A percentile compares a stretch with the other conserved stretches of the same genome.
phyloP scores from a whole-genome alignment of 768 basidiomycete genomes.

The Leccinum boreale region DNA sequence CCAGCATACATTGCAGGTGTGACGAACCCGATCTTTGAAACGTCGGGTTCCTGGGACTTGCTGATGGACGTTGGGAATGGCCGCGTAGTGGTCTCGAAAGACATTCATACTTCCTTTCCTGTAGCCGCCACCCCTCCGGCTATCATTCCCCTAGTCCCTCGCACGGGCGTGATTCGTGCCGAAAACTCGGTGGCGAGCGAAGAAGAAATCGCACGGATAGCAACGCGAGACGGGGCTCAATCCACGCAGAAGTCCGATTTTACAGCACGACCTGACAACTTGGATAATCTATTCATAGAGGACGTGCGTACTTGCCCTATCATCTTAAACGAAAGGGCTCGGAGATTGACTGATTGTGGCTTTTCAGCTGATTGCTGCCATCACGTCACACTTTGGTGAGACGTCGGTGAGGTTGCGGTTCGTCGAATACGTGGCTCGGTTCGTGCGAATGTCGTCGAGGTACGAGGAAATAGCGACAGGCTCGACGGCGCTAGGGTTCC shows the following conservation, averaged over 20 bases:
- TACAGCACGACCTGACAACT: conserved; percentile 52
- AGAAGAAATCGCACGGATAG: conserved; percentile 61
- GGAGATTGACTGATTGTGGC: background rate
- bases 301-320: conserved; percentile 56
- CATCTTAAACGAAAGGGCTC: background rate
- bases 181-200: conserved; percentile 63
- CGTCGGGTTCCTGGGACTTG: conserved; percentile 86
- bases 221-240: conserved; percentile 49
- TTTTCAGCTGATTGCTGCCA: conserved; percentile 70
- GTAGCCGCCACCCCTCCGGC: conserved; percentile 38
- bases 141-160: conserved; percentile 44
- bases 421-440: conserved; percentile 83
- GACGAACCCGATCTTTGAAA: conserved; percentile 94
- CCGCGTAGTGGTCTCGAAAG: conserved; percentile 82
- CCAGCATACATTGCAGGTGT: conserved; percentile 96
- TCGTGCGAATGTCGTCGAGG: conserved; percentile 84
- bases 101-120: conserved; percentile 64
- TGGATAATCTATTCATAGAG: conserved; percentile 88
- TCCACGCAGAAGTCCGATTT: conserved; percentile 53
- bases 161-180: conserved; percentile 61
- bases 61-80: conserved; percentile 89
- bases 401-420: conserved; percentile 83
- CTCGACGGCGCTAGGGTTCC: conserved; percentile 72
- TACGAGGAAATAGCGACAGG: conserved; percentile 85
- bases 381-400: conserved; percentile 92